Base-by-base conservation (phyloP, 139 green algal genomes). In the Coccomyxa sp. region DNA sequence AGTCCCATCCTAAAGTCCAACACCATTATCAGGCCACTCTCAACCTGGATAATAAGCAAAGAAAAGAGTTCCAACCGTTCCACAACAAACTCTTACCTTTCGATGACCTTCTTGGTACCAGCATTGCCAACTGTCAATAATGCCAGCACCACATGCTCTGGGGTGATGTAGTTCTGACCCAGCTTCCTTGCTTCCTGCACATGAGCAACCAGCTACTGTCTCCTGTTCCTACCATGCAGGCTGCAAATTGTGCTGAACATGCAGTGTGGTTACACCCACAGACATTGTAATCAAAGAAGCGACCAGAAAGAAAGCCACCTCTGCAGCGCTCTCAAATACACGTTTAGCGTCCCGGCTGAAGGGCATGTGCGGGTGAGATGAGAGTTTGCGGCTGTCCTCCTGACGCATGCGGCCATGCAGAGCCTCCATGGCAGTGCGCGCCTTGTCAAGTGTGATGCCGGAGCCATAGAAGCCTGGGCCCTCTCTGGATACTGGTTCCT, bases 111-210 rank as follows among this genome's bases (percentile, higher is more conserved):
- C 60, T 51, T 59, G 10, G 60, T 30, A 17, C 13, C 71, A 0
- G 59, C 30, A 27, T 23, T 30, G 31, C n/a, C 31, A n/a, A 58
- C 4, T 28, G 28, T 31, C 9, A 98, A 81, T 80, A 98, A 82
- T 7, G 93, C 95, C 51, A 98, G 82, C 57, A 94, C 67, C 60
- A 99, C 93, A 88, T 99, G 96, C 88, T 99, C 96, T 13, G 96
- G 95, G 7, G 90, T 88, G 57, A 99, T 96, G 91, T 93, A 98
- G 25, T 91, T 95, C 68, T 97, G 90, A 32, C 89, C 89, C 78
- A 92, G 86, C 81, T 89, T 88, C 79, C 90, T 91, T 74, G 92
- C 95, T 83, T 98, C 92, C 86, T 97, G 86, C 85, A 51, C 38
- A 86, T 67, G n/a, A 45, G 51, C 57, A 76, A 82, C 7, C 38